These are phyloP conservation scores for Emydomyces testavorans DNA, from an alignment of 2,329 filamentous ascomycete species.

Conservation along the genomic window DNA sequence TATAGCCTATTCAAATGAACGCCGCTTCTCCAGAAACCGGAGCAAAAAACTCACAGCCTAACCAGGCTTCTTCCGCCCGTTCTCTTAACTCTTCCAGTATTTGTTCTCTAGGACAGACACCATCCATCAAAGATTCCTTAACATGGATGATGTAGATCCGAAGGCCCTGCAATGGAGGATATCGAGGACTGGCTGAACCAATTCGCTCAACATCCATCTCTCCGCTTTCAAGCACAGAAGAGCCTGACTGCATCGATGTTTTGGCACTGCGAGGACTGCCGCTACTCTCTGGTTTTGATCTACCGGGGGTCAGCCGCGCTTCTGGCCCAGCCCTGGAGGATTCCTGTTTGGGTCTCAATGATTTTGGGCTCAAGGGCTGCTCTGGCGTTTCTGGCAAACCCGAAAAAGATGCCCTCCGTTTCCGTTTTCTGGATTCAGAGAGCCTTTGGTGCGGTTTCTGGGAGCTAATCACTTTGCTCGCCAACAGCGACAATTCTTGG, in stretches of 20 bases:
- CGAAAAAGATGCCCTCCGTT: constrained; percentile 23
- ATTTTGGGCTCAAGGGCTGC: constrained; percentile 3
- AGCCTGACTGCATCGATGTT: background rate
- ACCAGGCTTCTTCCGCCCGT: constrained; percentile 50
- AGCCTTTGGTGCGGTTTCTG: constrained; percentile 25
- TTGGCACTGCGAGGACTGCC: background rate
- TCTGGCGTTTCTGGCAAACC: background rate
- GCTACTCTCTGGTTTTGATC: background rate
- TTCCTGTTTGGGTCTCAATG: background rate
- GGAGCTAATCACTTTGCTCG: constrained; percentile 53
- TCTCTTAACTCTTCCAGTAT: constrained; percentile 60
- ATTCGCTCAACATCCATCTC: background rate
- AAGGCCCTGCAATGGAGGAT: constrained; percentile 46
- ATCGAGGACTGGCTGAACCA: background rate
- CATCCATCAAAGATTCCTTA: constrained; percentile 73
- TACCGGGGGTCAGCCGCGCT: background rate
- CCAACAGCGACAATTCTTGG: constrained; percentile 63
- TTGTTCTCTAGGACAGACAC: constrained; percentile 48
- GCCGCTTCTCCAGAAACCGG: constrained; percentile 53
- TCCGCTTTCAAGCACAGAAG: background rate
- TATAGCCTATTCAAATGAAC: constrained; percentile 23
- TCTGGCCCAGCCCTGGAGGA: background rate
- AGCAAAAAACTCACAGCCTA: constrained; percentile 73
- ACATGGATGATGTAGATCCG: constrained; percentile 85
- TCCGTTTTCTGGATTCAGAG: constrained; percentile 33